phyloP scores from a whole-genome alignment of 345 rosid species.

The Hypericum perforatum region DNA sequence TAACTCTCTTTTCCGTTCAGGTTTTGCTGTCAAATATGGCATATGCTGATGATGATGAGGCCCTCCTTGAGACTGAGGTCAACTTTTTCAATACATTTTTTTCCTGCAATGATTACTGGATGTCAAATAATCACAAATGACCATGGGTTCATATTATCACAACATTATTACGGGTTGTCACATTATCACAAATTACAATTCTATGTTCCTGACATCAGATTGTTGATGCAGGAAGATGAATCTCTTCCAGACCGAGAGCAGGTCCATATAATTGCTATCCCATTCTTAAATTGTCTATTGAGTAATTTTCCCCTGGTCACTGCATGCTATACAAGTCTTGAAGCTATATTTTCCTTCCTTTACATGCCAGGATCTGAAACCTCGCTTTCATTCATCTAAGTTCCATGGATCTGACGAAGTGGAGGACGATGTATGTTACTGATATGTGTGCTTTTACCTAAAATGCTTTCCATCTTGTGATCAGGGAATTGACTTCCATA shows the following conservation, averaged over 20 bases:
- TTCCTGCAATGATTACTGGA: constrained; percentile 6
- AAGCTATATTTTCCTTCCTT: constrained; percentile 3
- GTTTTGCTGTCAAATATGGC: constrained; percentile 86
- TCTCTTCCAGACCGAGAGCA: constrained; percentile 97
- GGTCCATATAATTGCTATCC: constrained; percentile 35
- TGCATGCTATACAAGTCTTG: neutral
- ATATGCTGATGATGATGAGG: constrained; percentile 90
- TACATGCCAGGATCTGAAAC: constrained; percentile 72
- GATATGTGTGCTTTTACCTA: neutral
- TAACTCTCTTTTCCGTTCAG: constrained; percentile 27
- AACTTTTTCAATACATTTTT: constrained; percentile 11
- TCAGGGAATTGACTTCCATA: too few relatives aligned
- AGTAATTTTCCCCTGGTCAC: neutral
- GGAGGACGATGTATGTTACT: constrained; percentile 61
- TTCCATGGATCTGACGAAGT: constrained; percentile 74
- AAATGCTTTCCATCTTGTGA: too few relatives aligned
- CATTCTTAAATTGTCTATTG: constrained; percentile 5
- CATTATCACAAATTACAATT: neutral
- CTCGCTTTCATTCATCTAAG: constrained; percentile 87
- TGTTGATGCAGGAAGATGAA: constrained; percentile 73
- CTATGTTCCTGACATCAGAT: constrained; percentile 5
- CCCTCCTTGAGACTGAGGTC: constrained; percentile 84
- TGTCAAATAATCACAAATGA: too few relatives aligned
- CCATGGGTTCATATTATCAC: too few relatives aligned
- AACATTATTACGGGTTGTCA: too few relatives aligned